Conservation (phyloP, 495 filamentous ascomycete genomes). For the Penicillium paxilli region DNA sequence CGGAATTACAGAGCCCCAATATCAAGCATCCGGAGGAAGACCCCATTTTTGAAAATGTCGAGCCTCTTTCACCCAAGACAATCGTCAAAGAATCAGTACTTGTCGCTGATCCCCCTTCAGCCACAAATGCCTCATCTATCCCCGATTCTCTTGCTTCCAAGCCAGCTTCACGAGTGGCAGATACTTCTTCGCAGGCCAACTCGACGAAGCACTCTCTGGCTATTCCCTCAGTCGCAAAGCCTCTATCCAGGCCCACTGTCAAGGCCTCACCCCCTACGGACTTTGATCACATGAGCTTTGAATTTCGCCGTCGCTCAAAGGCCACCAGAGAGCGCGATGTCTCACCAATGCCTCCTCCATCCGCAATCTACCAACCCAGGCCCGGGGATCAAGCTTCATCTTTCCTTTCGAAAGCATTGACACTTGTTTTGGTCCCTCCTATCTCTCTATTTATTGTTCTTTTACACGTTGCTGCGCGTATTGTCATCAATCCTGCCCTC, state of each 20-base stretch:
- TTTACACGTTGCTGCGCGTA: conserved; percentile 74
- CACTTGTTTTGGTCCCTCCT: conserved; percentile 73
- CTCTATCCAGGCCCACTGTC: not conserved
- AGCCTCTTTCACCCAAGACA: not conserved
- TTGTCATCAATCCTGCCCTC: conserved; percentile 56
- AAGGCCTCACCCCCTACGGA: conserved; percentile 33
- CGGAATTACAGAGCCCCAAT: conserved; percentile 23
- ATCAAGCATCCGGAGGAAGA: not conserved
- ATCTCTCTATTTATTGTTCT: conserved; percentile 73
- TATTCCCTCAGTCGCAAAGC: conserved; percentile 1
- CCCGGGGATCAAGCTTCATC: conserved; percentile 59
- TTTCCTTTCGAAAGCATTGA: conserved; percentile 72
- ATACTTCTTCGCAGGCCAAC: not conserved
- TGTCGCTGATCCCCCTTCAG: not conserved
- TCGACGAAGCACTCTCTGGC: conserved; percentile 1
- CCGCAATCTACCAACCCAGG: conserved; percentile 59
- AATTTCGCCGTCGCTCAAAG: conserved; percentile 53
- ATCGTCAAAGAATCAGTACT: not conserved
- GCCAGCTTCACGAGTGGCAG: not conserved
- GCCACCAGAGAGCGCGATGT: conserved; percentile 59
- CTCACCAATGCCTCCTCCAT: conserved; percentile 70
- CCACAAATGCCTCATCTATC: not conserved
- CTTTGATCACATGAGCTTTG: conserved; percentile 47
- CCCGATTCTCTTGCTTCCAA: not conserved
- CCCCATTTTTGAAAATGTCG: not conserved